Evolutionary conservation across 176 grass and related monocot species (phyloP).

Genomic region (Oryza rufipogon): DNA sequence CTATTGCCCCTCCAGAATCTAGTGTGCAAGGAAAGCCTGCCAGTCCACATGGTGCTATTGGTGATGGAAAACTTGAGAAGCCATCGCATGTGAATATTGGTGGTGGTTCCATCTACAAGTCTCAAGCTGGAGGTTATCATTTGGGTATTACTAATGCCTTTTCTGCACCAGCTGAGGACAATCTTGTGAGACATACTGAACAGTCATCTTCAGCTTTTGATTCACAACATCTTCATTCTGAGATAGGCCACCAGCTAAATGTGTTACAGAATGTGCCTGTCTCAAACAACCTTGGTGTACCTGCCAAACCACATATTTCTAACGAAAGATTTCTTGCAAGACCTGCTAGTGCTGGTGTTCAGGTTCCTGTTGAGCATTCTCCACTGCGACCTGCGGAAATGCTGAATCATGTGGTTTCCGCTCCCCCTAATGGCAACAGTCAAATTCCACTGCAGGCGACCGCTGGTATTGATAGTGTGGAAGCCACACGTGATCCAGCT

Average conservation of each 20-base stretch:
- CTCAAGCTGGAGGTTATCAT: slow-evolving; percentile 64
- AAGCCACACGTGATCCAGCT: slow-evolving; percentile 49
- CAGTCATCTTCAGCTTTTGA: slow-evolving; percentile 38
- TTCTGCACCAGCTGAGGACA: slow-evolving; percentile 46
- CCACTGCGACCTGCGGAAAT: slow-evolving; percentile 45
- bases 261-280: slow-evolving; percentile 47
- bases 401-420: slow-evolving; percentile 48
- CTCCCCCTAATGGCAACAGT: slow-evolving; percentile 32
- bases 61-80: slow-evolving; percentile 43
- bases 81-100: slow-evolving; percentile 40
- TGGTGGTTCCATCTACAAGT: slow-evolving; percentile 43
- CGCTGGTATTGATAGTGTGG: slow-evolving; percentile 36
- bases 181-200: slow-evolving; percentile 47
- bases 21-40: slow-evolving; percentile 48
- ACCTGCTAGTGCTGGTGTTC: slow-evolving; percentile 44
- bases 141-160: slow-evolving; percentile 56
- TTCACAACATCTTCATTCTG: slow-evolving; percentile 42
- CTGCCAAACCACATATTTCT: slow-evolving; percentile 32
- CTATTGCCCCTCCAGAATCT: slow-evolving; percentile 57
- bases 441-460: slow-evolving; percentile 41
- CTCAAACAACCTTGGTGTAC: slow-evolving; percentile 42
- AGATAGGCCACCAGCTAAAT: slow-evolving; percentile 37
- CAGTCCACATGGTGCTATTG: slow-evolving; percentile 37
- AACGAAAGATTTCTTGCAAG: slow-evolving; percentile 43
- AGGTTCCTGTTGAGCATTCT: slow-evolving; percentile 37